Base-by-base conservation (phyloP, 345 rosid species). In the Microcos paniculata region DNA sequence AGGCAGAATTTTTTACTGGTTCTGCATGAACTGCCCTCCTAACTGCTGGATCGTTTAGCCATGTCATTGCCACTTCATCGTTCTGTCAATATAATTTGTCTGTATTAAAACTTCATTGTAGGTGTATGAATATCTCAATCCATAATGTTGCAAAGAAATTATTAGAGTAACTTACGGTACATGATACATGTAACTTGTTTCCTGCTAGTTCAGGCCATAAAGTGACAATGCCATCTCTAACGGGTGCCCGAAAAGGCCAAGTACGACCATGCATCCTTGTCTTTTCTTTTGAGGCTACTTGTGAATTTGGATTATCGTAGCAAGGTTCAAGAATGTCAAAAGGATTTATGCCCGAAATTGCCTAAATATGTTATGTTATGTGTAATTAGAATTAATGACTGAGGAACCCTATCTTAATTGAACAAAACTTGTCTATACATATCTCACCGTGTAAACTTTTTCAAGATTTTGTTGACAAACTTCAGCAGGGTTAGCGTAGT, bases 251-350 rank as follows among this genome's bases (percentile, higher is more conserved):
- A 6, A 61, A 76, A 0, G 89, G 89, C 89, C 89, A 86, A 24
- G 87, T 85, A 8, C 87, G 85, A 7, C 89, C 89, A 6, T 80
- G 82, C 81, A 84, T 84, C 62, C 75, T 71, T 43, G 74, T 24
- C 72, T 76, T 82, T 23, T n/a, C 62, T 35, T 68, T 51, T 4
- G 28, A 42, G 12, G n/a, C 33, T 33, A 52, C 40, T 59, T 68
- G 62, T 1, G 76, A 33, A 21, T 16, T 58, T 3, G 87, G 84
- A 21, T 77, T 58, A 38, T 78, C 82, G 79, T 82, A 85, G 79
- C 90, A 87, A 2, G 88, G 83, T 68, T 87, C 87, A 28, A 89
- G 89, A 26, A 87, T 84, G 83, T 84, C 73, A 7, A 87, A 89
- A 11, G 62, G 1, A 73, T 89, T 87, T 30, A 89, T 66, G 8